phyloP scores from a whole-genome alignment of 805 yeast species.

The Teunomyces cretensis region DNA sequence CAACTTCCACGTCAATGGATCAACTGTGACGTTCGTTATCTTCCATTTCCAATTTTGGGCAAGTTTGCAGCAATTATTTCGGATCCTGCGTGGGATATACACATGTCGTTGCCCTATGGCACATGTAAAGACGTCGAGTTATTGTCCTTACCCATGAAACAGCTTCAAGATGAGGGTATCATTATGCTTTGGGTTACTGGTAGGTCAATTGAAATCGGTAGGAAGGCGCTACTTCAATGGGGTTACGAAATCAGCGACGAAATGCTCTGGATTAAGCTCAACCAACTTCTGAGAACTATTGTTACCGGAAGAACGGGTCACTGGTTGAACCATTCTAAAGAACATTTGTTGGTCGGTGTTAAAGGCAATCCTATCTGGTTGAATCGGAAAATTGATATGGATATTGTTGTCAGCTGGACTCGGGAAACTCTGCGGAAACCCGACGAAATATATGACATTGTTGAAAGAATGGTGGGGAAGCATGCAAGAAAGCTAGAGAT shows the following conservation, averaged over 20 bases:
- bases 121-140: slow-evolving; percentile 78
- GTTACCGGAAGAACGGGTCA: slow-evolving; percentile 97
- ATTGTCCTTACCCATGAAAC: slow-evolving; percentile 59
- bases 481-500: slow-evolving; percentile 80
- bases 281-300: slow-evolving; percentile 82
- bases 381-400: slow-evolving; percentile 64
- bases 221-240: slow-evolving; percentile 74
- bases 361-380: slow-evolving; percentile 82
- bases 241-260: slow-evolving; percentile 81
- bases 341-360: slow-evolving; percentile 80
- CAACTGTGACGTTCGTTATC: slow-evolving; percentile 72
- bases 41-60: slow-evolving; percentile 73
- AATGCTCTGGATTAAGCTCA: slow-evolving; percentile 86
- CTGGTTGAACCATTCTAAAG: slow-evolving; percentile 95
- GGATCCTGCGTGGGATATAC: slow-evolving; percentile 97
- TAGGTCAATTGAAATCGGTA: slow-evolving; percentile 84
- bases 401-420: slow-evolving; percentile 76
- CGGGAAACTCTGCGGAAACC: slow-evolving; percentile 91
- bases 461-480: slow-evolving; percentile 79
- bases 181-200: slow-evolving; percentile 94
- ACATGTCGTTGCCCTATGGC: slow-evolving; percentile 79
- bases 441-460: slow-evolving; percentile 81
- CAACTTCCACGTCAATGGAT: slow-evolving; percentile 77
- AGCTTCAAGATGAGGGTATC: slow-evolving; percentile 81
- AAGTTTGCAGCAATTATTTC: slow-evolving; percentile 81